Conservation (phyloP, 345 rosid species). For the Jatropha curcas region DNA sequence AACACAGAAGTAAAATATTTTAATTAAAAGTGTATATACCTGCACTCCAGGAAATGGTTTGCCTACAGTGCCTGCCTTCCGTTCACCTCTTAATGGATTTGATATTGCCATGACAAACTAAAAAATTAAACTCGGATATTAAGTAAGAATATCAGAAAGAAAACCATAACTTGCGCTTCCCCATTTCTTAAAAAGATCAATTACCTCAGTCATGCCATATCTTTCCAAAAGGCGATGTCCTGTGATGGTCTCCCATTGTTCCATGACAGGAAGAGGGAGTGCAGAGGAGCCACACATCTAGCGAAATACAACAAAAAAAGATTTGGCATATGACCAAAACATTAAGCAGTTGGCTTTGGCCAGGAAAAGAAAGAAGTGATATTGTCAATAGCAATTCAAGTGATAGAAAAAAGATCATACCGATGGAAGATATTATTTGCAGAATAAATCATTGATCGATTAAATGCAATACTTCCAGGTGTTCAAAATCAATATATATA, state of each 20-base stretch:
- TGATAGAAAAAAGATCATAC: neutral
- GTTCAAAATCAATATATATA: neutral
- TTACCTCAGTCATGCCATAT: slow-evolving; percentile 98
- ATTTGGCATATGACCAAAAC: neutral
- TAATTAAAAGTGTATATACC: slow-evolving; percentile 46
- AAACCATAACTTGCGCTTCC: neutral
- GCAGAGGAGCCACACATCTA: slow-evolving; percentile 99
- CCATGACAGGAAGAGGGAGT: slow-evolving; percentile 93
- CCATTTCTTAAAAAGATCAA: slow-evolving; percentile 7
- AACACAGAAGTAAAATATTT: neutral
- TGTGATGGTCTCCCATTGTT: slow-evolving; percentile 90
- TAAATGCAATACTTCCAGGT: neutral
- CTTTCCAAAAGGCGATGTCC: slow-evolving; percentile 95
- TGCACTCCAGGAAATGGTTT: slow-evolving; percentile 93
- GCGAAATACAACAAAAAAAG: slow-evolving; percentile 7
- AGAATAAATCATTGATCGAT: neutral
- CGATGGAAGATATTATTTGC: neutral
- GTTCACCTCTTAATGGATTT: slow-evolving; percentile 70
- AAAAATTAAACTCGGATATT: slow-evolving; percentile 10
- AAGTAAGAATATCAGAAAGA: neutral
- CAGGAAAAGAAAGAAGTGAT: slow-evolving; percentile 2
- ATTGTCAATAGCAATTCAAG: neutral
- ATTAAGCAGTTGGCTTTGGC: neutral
- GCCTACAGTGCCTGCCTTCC: slow-evolving; percentile 97
- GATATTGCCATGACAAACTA: slow-evolving; percentile 97